Base-by-base conservation (phyloP, 2,329 filamentous ascomycete genomes). In the Myriosclerotinia duriaeana region DNA sequence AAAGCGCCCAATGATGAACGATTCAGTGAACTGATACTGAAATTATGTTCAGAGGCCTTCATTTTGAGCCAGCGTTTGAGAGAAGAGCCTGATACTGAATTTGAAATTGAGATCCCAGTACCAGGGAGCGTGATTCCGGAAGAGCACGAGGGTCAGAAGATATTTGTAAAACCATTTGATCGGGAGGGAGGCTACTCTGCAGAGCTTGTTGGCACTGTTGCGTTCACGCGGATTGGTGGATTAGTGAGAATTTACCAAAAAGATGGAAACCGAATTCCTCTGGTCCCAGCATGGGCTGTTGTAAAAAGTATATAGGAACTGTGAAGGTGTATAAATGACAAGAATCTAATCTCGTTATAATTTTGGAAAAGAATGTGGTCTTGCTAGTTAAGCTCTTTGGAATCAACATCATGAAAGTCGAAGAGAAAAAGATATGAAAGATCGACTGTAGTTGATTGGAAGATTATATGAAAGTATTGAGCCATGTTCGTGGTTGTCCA, bases 71-170 rank as follows among this genome's bases (percentile, higher is more conserved):
- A 34, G 55, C 0, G 0, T 8, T 0, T 59, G 42, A 59, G 55
- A 48, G 42, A 5, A 11, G 42, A 48, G 6, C 26, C 26, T 9
- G 0, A 2, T 0, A 0, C 0, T 0, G 11, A 48, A 15, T 59
- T 5, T 48, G 7, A 34, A n/a, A 15, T 59, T 2, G 5, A 15
- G 20, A 9, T 3, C 2, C 1, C 20, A 36, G 26, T 1, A 15
- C 40, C 22, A n/a, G 55, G 55, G 30, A 26, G 15, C 3, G 1
- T 0, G 12, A 3, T 30, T 4, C 20, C n/a, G n/a, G 14, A 26
- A 8, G 11, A 42, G 3, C 20, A 3, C 7, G 12, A 34, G 5
- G 4, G 3, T 6, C 9, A 30, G 4, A 22, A 17, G 3, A 5
- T 3, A 20, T 1, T 9, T 5, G 7, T 22, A 20, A 4, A n/a